These are phyloP conservation scores for Dictyostelium intermedium DNA, from an alignment of 78 protist genomes.

Conservation along the genomic window DNA sequence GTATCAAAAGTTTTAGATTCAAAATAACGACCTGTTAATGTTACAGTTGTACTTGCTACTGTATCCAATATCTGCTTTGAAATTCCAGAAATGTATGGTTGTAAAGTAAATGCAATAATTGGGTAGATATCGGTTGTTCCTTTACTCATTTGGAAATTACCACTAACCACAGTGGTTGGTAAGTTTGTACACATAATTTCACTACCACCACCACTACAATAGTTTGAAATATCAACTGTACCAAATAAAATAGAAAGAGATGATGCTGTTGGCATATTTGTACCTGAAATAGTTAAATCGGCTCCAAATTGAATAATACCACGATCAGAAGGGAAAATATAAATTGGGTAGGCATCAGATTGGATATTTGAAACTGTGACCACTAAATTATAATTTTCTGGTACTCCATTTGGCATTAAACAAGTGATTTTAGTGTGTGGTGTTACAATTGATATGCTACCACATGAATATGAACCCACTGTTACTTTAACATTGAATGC, in stretches of 20 bases:
- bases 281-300: neutral
- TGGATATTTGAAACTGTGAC: neutral
- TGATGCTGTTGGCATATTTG: neutral
- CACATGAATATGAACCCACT: neutral
- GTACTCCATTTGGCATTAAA: neutral
- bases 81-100: neutral
- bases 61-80: neutral
- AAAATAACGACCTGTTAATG: slow-evolving; percentile 19
- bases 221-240: neutral
- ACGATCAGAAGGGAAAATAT: neutral
- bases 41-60: neutral
- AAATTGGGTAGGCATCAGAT: neutral
- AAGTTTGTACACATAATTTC: neutral
- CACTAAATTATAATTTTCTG: neutral
- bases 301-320: neutral
- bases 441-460: neutral
- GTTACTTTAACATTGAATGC: neutral
- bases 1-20: neutral
- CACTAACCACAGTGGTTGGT: neutral
- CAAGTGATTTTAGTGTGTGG: neutral
- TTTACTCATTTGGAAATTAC: neutral
- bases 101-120: neutral
- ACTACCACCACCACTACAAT: neutral
- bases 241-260: neutral
- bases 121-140: neutral